Base-by-base conservation (phyloP, 257 asterid species). In the Knoxia roxburghii region DNA sequence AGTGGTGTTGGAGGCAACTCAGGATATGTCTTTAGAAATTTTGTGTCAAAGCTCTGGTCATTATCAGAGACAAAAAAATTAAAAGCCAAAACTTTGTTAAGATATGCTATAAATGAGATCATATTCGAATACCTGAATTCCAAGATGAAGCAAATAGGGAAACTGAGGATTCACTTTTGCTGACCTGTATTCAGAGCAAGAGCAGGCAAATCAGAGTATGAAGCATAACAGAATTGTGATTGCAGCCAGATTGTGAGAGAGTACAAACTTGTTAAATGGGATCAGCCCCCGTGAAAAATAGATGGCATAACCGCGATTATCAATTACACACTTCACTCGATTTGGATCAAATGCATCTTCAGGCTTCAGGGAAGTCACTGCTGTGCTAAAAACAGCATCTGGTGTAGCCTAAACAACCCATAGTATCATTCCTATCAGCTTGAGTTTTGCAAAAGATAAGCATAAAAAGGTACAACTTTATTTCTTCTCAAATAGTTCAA, bases 381-480 rank as follows among this genome's bases (percentile, higher is more conserved):
- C 97, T 7, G 94, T 89, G 84, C 95, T 89, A 77, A 92, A 89
- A 72, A 92, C 95, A 24, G 94, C 96, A 74, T 92, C 95, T 11
- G 97, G 97, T 48, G 98, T 77, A 75, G 83, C 91, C 98, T 92
- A 76, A 80, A 71, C 62, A 39, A 61, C 75, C 70, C 72, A 59
- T 29, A 58, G 43, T 30, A 30, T 41, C 32, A 14, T 29, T 50
- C 1, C 23, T 48, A 59, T 61, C 49, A 23, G 70, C 15, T 23
- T 69, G 67, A 70, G 52, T 64, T 24, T 45, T 9, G 43, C 62
- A 50, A 3, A 58, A 40, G 55, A 39, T 11, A 37, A 46, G 41
- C 57, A 10, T 8, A 40, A 58, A 48, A 20, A 71, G 29, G n/a
- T n/a, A n/a, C n/a, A n/a, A n/a, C n/a, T n/a, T n/a, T n/a, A n/a